phyloP scores from a whole-genome alignment of 768 basidiomycete species.

The Lentinula lateritia region DNA sequence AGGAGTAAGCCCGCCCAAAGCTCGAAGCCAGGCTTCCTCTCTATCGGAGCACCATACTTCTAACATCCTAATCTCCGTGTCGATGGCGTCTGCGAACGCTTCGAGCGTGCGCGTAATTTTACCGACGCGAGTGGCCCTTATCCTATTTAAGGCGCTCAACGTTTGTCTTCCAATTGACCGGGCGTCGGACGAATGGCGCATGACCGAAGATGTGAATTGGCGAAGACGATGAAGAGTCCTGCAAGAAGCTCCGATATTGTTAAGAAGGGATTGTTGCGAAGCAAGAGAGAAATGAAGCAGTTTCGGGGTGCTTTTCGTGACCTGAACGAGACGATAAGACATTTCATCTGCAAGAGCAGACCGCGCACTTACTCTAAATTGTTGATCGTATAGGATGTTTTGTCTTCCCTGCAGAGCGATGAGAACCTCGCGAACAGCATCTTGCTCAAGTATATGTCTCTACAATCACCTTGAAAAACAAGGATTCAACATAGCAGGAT shows the following conservation, averaged over 20 bases:
- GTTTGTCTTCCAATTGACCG: neutral
- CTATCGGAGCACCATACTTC: conserved; percentile 65
- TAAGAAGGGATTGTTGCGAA: conserved; percentile 61
- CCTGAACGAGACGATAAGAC: conserved; percentile 25
- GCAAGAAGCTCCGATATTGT: conserved; percentile 51
- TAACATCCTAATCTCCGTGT: conserved; percentile 50
- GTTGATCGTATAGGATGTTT: conserved; percentile 25
- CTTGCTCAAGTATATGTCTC: conserved; percentile 70
- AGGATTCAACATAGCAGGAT: neutral
- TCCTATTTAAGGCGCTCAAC: conserved; percentile 1
- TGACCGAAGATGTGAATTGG: conserved; percentile 31
- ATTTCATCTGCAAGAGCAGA: too few species aligned
- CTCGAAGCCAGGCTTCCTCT: conserved; percentile 65
- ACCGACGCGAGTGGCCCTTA: neutral
- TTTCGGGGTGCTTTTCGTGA: conserved; percentile 46
- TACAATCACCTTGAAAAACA: conserved; percentile 17
- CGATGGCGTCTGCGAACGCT: conserved; percentile 76
- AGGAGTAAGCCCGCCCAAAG: conserved; percentile 41
- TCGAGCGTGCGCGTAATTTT: conserved; percentile 59
- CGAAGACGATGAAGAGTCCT: conserved; percentile 61
- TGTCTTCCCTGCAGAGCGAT: conserved; percentile 70
- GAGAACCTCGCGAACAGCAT: conserved; percentile 72
- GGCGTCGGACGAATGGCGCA: neutral
- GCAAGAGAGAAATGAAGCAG: conserved; percentile 63
- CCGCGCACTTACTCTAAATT: too few species aligned